Conservation (phyloP, 805 yeast species). For the Brettanomyces custersianus region DNA sequence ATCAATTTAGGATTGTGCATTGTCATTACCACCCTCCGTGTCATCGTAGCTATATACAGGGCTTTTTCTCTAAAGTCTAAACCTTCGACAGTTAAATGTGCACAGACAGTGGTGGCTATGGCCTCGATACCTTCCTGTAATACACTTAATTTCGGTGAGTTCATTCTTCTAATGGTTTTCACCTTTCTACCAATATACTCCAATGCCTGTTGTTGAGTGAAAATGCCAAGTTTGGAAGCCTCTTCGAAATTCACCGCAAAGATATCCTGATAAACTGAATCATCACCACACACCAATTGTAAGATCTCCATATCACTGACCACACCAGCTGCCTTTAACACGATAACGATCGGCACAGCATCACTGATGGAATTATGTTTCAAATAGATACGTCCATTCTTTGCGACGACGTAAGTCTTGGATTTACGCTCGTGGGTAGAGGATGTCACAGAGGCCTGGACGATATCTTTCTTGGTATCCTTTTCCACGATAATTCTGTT, state of each 20-base stretch:
- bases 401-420: constrained; percentile 90
- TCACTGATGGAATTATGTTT: constrained; percentile 95
- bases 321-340: constrained; percentile 90
- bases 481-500: constrained; percentile 98
- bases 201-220: constrained; percentile 89
- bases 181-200: constrained; percentile 87
- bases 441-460: constrained; percentile 96
- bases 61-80: constrained; percentile 92
- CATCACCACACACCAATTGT: constrained; percentile 89
- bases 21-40: constrained; percentile 92
- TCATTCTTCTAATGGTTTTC: constrained; percentile 82
- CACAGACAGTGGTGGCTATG: constrained; percentile 90
- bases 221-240: constrained; percentile 74
- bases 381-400: constrained; percentile 78
- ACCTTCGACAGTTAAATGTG: constrained; percentile 79
- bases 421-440: constrained; percentile 98
- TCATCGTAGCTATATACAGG: constrained; percentile 89
- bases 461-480: constrained; percentile 87
- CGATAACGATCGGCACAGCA: constrained; percentile 90
- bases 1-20: constrained; percentile 90
- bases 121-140: constrained; percentile 96
- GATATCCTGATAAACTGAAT: constrained; percentile 81
- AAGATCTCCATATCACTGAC: constrained; percentile 87
- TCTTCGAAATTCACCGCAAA: constrained; percentile 93
- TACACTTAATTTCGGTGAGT: constrained; percentile 68